Conservation (phyloP, 1,139 yeast genomes). For the Fermentozyma sake region DNA sequence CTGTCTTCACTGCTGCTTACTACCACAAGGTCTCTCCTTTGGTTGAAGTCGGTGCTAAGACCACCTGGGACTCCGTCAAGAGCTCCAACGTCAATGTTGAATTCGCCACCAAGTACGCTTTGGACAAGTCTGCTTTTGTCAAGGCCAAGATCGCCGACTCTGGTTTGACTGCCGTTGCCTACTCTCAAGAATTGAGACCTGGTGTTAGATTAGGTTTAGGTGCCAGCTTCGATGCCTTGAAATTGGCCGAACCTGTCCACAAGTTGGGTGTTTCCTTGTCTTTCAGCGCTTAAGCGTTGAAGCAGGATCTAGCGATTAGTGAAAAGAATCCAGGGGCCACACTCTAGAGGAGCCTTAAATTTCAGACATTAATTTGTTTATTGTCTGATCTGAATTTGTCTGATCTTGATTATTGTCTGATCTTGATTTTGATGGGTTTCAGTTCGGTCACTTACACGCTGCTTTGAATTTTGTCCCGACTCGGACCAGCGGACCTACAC, state of each 20-base stretch:
- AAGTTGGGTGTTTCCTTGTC: constrained; percentile 94
- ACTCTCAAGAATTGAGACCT: constrained; percentile 93
- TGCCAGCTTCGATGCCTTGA: constrained; percentile 93
- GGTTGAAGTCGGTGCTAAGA: constrained; percentile 97
- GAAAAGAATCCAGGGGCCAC: too few species aligned
- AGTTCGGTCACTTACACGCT: too few species aligned
- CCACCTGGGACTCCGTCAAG: constrained; percentile 83
- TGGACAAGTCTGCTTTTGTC: constrained; percentile 83
- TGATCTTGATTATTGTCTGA: too few species aligned
- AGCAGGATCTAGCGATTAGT: too few species aligned
- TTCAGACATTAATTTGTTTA: too few species aligned
- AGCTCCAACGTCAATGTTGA: constrained; percentile 75
- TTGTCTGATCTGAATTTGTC: too few species aligned
- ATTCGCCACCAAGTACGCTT: constrained; percentile 91
- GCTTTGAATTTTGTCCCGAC: too few species aligned
- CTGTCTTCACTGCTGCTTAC: constrained; percentile 92
- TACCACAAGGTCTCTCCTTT: constrained; percentile 90
- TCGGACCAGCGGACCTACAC: too few species aligned
- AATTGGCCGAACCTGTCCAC: constrained; percentile 96
- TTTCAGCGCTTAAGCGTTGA: constrained; percentile 74
- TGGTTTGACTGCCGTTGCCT: constrained; percentile 90
- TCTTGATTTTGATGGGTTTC: too few species aligned
- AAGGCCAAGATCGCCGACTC: constrained; percentile 97
- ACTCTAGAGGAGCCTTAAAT: too few species aligned
- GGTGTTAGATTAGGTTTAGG: constrained; percentile 98